A percentile compares a stretch with the other conserved stretches of the same genome.
These are phyloP conservation scores for Malbranchea zuffiana DNA, from an alignment of 2,329 filamentous ascomycete genomes.

Conservation along the genomic window DNA sequence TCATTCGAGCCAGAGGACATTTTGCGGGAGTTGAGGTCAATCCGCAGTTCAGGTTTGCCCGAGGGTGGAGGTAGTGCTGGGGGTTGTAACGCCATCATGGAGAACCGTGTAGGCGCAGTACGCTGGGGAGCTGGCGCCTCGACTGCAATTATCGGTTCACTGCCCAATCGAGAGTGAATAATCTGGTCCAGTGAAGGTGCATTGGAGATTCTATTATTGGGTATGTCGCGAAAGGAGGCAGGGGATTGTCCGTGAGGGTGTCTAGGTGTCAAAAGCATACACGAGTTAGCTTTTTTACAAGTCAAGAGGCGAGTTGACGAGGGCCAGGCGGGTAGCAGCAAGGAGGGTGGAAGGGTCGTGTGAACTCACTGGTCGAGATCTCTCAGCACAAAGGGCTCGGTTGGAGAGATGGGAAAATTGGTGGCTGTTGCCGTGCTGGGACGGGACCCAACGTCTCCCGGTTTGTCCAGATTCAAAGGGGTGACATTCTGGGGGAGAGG, in stretches of 20 bases:
- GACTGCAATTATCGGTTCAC: constrained; percentile 44
- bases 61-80: constrained; percentile 19
- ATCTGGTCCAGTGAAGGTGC: constrained; percentile 20
- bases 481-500: constrained; percentile 43
- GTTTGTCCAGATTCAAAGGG: constrained; percentile 32
- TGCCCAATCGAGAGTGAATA: constrained; percentile 33
- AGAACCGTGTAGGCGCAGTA: constrained; percentile 24
- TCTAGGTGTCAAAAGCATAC: constrained; percentile 23
- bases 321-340: background rate
- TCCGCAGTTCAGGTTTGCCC: constrained; percentile 35
- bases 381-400: constrained; percentile 26
- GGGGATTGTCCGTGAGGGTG: constrained; percentile 31
- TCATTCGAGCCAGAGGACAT: constrained; percentile 27
- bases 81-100: constrained; percentile 37
- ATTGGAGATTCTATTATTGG: constrained; percentile 27
- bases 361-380: constrained; percentile 34
- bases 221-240: constrained; percentile 22
- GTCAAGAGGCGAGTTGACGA: background rate
- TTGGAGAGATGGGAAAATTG: constrained; percentile 16
- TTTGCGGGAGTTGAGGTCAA: constrained; percentile 30
- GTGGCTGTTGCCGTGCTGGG: background rate
- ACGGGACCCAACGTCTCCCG: background rate
- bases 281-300: constrained; percentile 16
- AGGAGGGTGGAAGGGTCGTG: constrained; percentile 6
- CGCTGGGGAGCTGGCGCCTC: constrained; percentile 44